Evolutionary conservation across 495 filamentous ascomycete genomes (phyloP).

Genomic region (Lepraria neglecta): DNA sequence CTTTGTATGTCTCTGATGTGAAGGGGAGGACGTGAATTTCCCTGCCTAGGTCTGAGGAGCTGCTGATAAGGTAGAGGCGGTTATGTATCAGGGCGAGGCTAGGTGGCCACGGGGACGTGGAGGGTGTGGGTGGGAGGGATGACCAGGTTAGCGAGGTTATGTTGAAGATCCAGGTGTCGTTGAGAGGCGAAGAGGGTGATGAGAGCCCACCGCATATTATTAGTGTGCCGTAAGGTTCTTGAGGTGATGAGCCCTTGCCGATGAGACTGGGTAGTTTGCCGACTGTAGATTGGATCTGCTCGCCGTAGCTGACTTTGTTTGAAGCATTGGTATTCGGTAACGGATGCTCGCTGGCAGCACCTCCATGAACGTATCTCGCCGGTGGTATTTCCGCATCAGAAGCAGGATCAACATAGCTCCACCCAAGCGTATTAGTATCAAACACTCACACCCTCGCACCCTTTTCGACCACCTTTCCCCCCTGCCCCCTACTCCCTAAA

Average conservation of each 20-base stretch:
- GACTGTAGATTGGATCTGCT: constrained; percentile 23
- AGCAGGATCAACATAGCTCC: constrained; percentile 25
- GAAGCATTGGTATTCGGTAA: constrained; percentile 15
- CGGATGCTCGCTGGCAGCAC: constrained; percentile 21
- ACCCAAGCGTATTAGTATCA: constrained; percentile 37
- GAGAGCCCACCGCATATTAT: constrained; percentile 39
- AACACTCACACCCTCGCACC: constrained; percentile 44
- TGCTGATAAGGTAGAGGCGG: constrained; percentile 41
- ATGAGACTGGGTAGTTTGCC: constrained; percentile 28
- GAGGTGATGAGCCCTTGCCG: constrained; percentile 23
- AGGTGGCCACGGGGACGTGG: constrained; percentile 20
- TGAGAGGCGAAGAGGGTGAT: constrained; percentile 22
- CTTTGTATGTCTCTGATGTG: constrained; percentile 24
- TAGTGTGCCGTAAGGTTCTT: constrained; percentile 35
- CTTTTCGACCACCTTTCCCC: constrained; percentile 37
- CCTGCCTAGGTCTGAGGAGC: constrained; percentile 34
- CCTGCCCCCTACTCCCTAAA: constrained; percentile 40
- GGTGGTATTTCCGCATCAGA: constrained; percentile 14
- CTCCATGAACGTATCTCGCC: constrained; percentile 21
- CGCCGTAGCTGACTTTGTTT: constrained; percentile 18
- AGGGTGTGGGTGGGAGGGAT: constrained; percentile 36
- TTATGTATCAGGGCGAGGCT: constrained; percentile 38
- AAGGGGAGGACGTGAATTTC: constrained; percentile 41
- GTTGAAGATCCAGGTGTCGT: constrained; percentile 46
- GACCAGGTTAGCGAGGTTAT: constrained; percentile 40